These are phyloP conservation scores for Apiotrichum gracile DNA, from an alignment of 1,284 basidiomycete species.

Conservation along the genomic window DNA sequence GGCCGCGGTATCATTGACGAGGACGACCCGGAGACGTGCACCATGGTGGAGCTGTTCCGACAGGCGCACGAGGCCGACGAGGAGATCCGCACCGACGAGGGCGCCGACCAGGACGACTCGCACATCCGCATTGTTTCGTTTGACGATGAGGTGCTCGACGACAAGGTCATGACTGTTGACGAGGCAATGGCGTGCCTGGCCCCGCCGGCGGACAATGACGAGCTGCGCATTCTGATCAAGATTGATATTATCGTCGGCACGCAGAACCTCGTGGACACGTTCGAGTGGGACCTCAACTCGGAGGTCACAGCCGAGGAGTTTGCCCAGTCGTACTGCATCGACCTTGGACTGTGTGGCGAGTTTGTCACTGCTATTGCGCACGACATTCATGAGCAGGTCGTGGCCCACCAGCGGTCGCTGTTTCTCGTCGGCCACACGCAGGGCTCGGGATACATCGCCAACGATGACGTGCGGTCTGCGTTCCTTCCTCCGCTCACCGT, in stretches of 20 bases:
- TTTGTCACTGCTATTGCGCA: conserved; percentile 96
- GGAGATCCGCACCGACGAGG: conserved; percentile 32
- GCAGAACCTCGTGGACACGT: conserved; percentile 91
- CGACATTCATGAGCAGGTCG: conserved; percentile 91
- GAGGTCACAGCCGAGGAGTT: conserved; percentile 85
- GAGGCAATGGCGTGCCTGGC: conserved; percentile 35
- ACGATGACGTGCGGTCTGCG: conserved; percentile 85
- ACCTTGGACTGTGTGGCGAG: conserved; percentile 86
- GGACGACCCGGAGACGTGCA: conserved; percentile 19
- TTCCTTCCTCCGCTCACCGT: conserved; percentile 72
- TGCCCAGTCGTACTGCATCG: conserved; percentile 76
- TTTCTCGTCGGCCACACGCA: conserved; percentile 83
- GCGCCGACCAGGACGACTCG: conserved; percentile 19
- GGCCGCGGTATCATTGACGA: conserved; percentile 30
- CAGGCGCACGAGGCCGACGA: conserved; percentile 21
- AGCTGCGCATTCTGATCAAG: conserved; percentile 86
- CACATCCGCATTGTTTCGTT: conserved; percentile 22
- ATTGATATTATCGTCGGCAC: conserved; percentile 93
- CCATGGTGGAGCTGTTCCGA: conserved; percentile 28
- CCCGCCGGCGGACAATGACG: conserved; percentile 54
- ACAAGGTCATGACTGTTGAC: conserved; percentile 41
- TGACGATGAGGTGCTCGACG: conserved; percentile 26
- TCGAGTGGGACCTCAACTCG: conserved; percentile 92
- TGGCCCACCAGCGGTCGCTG: conserved; percentile 84
- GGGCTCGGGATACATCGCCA: conserved; percentile 70